Conservation (phyloP, 805 yeast species). For the Kodamaea laetipori region DNA sequence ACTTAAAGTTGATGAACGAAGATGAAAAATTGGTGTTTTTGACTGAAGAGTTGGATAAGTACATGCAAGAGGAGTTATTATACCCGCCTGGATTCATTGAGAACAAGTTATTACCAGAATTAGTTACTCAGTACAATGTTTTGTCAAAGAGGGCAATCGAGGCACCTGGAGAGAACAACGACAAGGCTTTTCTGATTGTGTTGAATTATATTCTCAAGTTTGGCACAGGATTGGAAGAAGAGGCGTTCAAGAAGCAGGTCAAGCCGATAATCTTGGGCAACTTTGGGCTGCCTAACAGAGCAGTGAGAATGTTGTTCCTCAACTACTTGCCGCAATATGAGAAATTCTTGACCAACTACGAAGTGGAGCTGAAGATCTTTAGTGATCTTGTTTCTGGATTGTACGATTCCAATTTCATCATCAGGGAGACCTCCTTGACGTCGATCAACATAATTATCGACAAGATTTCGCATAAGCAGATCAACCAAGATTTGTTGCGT, state of each 20-base stretch:
- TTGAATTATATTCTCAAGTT: conserved; percentile 45
- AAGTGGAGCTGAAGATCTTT: conserved; percentile 70
- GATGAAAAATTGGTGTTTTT: conserved; percentile 53
- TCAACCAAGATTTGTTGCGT: conserved; percentile 83
- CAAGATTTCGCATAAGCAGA: conserved; percentile 71
- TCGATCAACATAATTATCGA: conserved; percentile 62
- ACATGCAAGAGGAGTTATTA: conserved; percentile 15
- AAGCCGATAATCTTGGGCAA: conserved; percentile 67
- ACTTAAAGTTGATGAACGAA: conserved; percentile 53
- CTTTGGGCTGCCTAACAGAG: conserved; percentile 70
- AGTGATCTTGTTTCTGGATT: conserved; percentile 76
- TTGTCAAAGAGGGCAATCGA: conserved; percentile 19
- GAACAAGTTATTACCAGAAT: conserved; percentile 68
- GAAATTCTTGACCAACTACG: conserved; percentile 52
- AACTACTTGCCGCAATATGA: conserved; percentile 60
- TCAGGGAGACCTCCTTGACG: conserved; percentile 78
- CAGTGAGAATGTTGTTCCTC: conserved; percentile 71
- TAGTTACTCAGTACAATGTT: conserved; percentile 48
- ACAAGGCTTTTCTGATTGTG: conserved; percentile 35
- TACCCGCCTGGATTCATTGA: conserved; percentile 59
- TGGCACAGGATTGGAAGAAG: conserved; percentile 29
- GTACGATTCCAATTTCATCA: conserved; percentile 77
- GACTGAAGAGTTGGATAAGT: conserved; percentile 31
- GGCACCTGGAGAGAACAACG: conserved; percentile 9
- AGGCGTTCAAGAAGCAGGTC: conserved; percentile 42